Percentiles rank a stretch among this genome's conserved stretches.
Evolutionary conservation across 140 eudicot species (phyloP).

Genomic region (Oenanthe javanica): DNA sequence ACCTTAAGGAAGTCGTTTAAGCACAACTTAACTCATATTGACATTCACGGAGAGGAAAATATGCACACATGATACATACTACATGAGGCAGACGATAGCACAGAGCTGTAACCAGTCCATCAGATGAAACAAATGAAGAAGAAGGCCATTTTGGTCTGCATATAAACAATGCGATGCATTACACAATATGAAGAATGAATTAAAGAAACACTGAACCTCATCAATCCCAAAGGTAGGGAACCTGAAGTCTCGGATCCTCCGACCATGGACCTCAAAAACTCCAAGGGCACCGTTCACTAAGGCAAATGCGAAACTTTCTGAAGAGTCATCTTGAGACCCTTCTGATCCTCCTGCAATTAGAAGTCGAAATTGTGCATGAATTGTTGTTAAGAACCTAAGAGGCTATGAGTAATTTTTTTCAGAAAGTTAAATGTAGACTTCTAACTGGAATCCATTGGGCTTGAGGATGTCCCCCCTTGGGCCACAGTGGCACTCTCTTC

Average conservation of each 20-base stretch:
- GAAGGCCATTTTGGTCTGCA: slow-evolving; percentile 99
- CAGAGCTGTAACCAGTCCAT: slow-evolving; percentile 89
- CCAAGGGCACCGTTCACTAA: slow-evolving; percentile 96
- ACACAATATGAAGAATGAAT: not conserved
- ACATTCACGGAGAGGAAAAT: not conserved
- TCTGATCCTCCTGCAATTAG: slow-evolving; percentile 47
- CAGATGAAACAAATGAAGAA: slow-evolving; percentile 77
- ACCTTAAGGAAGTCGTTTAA: slow-evolving; percentile 13
- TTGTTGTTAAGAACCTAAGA: slow-evolving; percentile 8
- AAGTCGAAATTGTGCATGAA: slow-evolving; percentile 20
- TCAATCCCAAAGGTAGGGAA: slow-evolving; percentile 17
- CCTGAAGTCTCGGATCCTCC: slow-evolving; percentile 97
- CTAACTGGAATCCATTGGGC: slow-evolving; percentile 57
- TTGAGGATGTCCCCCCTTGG: slow-evolving; percentile 33
- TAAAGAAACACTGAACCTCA: not conserved
- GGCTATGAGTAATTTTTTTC: not conserved
- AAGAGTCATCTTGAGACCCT: slow-evolving; percentile 76
- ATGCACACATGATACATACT: slow-evolving; percentile 36
- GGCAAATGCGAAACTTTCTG: slow-evolving; percentile 96
- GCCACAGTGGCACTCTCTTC: slow-evolving; percentile 25
- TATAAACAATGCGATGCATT: not conserved
- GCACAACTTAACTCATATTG: slow-evolving; percentile 2
- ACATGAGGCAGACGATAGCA: slow-evolving; percentile 98
- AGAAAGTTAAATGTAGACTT: slow-evolving; percentile 1
- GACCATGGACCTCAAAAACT: slow-evolving; percentile 97